Evolutionary conservation across 768 basidiomycete genomes (phyloP).

Genomic region (Kwoniella europaea): DNA sequence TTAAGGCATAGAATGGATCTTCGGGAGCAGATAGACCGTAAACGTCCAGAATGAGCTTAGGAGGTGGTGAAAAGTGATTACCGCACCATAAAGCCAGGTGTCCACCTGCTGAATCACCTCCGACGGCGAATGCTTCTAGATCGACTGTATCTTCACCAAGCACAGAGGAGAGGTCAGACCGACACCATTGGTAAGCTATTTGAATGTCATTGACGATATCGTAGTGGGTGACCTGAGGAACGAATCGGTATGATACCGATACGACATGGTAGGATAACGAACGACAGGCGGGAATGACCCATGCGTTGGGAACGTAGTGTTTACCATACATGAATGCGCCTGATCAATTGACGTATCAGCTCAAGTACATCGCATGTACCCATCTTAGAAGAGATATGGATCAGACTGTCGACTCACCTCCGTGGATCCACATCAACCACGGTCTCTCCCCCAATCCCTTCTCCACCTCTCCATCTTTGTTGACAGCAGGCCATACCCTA

Average conservation of each 20-base stretch:
- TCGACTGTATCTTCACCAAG: constrained; percentile 17
- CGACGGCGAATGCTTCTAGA: constrained; percentile 10
- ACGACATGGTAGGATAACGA: constrained; percentile 24
- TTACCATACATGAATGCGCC: constrained; percentile 21
- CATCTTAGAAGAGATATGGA: background rate
- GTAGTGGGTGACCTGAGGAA: constrained; percentile 20
- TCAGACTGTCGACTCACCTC: constrained; percentile 18
- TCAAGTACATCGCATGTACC: background rate
- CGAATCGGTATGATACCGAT: constrained; percentile 23
- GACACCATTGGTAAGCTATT: constrained; percentile 26
- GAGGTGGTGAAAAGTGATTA: constrained; percentile 2
- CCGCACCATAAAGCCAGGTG: constrained; percentile 9
- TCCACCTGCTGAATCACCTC: constrained; percentile 28
- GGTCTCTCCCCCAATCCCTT: constrained; percentile 11
- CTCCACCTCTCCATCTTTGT: background rate
- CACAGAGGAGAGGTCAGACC: constrained; percentile 8
- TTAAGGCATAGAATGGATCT: constrained; percentile 6
- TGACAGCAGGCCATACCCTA: constrained; percentile 21
- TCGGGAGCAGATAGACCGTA: constrained; percentile 13
- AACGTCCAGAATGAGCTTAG: constrained; percentile 14
- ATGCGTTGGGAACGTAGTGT: constrained; percentile 22
- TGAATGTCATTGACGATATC: constrained; percentile 21
- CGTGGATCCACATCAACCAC: constrained; percentile 35
- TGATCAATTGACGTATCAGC: background rate
- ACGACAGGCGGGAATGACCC: constrained; percentile 27